Percentiles rank a stretch among this genome's conserved stretches.
Conservation (phyloP, 192 early-diverging fungal genomes). For the Entomortierella chlamydospora region DNA sequence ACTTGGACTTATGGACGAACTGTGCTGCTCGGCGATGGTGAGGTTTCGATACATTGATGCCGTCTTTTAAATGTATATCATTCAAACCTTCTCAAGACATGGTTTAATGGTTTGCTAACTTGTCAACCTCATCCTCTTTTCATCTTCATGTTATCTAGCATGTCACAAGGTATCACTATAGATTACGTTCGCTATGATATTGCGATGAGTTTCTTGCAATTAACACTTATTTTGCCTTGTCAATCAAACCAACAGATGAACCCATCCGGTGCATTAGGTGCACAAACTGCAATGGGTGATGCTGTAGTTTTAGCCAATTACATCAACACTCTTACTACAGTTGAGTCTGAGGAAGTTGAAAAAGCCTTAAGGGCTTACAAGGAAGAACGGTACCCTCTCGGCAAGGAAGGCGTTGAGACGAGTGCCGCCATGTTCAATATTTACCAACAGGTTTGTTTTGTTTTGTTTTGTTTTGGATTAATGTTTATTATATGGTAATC, state of each 20-base stretch:
- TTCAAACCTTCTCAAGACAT: too few species aligned
- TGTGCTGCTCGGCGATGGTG: constrained; percentile 3
- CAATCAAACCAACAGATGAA: not conserved
- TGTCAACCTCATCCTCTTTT: not conserved
- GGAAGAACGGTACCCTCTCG: constrained; percentile 1
- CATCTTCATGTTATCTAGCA: not conserved
- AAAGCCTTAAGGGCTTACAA: not conserved
- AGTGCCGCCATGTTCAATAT: not conserved
- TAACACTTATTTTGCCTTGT: not conserved
- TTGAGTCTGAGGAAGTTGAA: not conserved
- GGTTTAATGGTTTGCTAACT: too few species aligned
- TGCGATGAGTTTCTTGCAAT: too few species aligned
- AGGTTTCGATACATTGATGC: too few species aligned
- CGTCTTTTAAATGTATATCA: too few species aligned
- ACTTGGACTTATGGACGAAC: not conserved
- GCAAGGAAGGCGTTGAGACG: not conserved
- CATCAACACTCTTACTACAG: not conserved
- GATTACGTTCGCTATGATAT: too few species aligned
- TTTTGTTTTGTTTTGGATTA: too few species aligned
- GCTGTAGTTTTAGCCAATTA: constrained; percentile 10
- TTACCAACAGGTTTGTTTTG: too few species aligned
- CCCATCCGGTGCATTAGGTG: not conserved
- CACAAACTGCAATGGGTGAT: constrained; percentile 1
- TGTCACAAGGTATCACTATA: not conserved
- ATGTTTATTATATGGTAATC: too few species aligned